These are phyloP conservation scores for Lobosporangium transversale DNA, from an alignment of 192 early-diverging fungal genomes.

Conservation along the genomic window DNA sequence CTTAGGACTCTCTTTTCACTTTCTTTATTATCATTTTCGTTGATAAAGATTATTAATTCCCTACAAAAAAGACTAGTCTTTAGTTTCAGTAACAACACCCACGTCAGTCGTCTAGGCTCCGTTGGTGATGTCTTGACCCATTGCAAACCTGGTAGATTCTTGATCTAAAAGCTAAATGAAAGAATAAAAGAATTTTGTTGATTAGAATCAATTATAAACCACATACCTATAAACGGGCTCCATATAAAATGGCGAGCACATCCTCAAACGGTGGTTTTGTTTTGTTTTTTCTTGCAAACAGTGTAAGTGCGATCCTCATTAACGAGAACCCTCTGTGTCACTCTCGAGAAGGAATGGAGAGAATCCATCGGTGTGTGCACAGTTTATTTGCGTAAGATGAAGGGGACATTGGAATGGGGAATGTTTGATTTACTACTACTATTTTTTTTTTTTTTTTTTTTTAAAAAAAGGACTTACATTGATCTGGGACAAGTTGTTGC, in stretches of 20 bases:
- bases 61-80: no score
- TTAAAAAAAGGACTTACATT: not conserved
- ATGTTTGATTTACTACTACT: no score
- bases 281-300: conserved; percentile 49
- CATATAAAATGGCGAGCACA: conserved; percentile 47
- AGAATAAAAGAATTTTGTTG: not conserved
- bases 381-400: conserved; percentile 49
- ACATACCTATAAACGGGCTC: conserved; percentile 55
- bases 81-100: no score
- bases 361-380: conserved; percentile 53
- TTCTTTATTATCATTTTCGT: no score
- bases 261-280: conserved; percentile 53
- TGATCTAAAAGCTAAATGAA: not conserved
- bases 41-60: no score
- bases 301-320: conserved; percentile 52
- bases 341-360: conserved; percentile 53
- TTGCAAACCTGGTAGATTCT: no score
- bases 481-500: not conserved
- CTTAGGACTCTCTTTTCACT: no score
- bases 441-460: conserved; percentile 2
- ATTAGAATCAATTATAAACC: conserved; percentile 28
- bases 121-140: no score
- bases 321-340: conserved; percentile 52
- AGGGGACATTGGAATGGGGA: no score
- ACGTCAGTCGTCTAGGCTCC: no score